Percentiles rank a stretch among this genome's conserved stretches.
phyloP scores from a whole-genome alignment of 1,284 basidiomycete genomes.

The Malassezia sympodialis region DNA sequence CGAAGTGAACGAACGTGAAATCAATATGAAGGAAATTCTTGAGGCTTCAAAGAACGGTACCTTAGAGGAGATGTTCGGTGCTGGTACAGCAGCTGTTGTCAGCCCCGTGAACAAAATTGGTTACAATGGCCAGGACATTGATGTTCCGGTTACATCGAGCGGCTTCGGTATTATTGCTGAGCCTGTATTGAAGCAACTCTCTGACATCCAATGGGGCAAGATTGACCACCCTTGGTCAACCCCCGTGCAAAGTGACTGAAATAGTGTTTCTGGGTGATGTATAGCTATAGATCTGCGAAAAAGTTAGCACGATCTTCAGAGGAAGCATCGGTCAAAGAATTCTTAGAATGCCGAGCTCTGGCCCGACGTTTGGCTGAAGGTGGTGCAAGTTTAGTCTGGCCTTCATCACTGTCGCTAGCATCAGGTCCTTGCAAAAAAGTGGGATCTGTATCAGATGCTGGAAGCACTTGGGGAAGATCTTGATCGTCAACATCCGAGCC shows the following conservation, averaged over 20 bases:
- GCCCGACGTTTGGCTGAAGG: not conserved
- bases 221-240: conserved; percentile 72
- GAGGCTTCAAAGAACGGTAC: conserved; percentile 61
- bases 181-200: conserved; percentile 69
- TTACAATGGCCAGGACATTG: conserved; percentile 72
- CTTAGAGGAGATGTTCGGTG: conserved; percentile 83
- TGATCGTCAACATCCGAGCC: conserved; percentile 21
- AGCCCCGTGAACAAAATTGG: conserved; percentile 60
- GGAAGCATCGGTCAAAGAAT: not conserved
- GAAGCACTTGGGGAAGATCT: not conserved
- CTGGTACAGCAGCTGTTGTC: conserved; percentile 60
- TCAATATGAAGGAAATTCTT: conserved; percentile 80
- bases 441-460: not conserved
- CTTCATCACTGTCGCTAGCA: conserved; percentile 1
- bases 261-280: not conserved
- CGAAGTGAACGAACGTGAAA: conserved; percentile 67
- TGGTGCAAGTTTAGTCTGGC: not conserved
- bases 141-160: conserved; percentile 71
- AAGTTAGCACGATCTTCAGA: conserved; percentile 1
- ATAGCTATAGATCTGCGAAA: conserved; percentile 14
- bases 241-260: conserved; percentile 3
- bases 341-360: not conserved
- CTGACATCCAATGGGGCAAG: conserved; percentile 78
- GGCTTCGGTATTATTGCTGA: conserved; percentile 79
- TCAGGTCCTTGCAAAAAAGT: not conserved